A percentile compares a stretch with the other conserved stretches of the same genome.
Evolutionary conservation across 495 filamentous ascomycete genomes (phyloP).

Genomic region (Penicillium goetzii): DNA sequence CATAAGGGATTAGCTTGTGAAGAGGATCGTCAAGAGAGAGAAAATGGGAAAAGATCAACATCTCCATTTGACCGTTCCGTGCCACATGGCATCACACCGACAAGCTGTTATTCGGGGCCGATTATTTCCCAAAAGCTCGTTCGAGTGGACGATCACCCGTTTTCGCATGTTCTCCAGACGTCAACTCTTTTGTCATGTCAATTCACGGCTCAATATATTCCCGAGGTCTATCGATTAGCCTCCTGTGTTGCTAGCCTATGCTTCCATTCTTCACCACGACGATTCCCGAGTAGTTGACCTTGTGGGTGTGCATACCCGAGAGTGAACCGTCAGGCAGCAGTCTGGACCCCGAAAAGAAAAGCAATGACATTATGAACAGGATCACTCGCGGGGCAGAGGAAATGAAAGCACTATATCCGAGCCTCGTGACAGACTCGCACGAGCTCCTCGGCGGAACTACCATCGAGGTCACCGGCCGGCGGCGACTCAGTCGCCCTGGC

Average conservation of each 20-base stretch:
- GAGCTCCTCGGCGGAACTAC: constrained; percentile 18
- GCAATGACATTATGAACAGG: constrained; percentile 10
- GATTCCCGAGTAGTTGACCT: not conserved
- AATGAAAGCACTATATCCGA: constrained; percentile 14
- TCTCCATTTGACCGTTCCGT: constrained; percentile 3
- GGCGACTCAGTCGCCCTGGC: constrained; percentile 16
- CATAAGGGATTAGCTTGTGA: constrained; percentile 9
- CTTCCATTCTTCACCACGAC: constrained; percentile 2
- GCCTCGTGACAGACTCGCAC: constrained; percentile 8
- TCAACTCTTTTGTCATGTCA: constrained; percentile 11
- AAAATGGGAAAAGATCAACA: constrained; percentile 10
- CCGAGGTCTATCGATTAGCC: constrained; percentile 4
- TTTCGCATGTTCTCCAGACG: constrained; percentile 14
- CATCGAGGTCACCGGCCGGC: constrained; percentile 3
- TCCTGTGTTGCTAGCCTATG: not conserved
- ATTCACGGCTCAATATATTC: constrained; percentile 14
- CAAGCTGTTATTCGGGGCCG: constrained; percentile 15
- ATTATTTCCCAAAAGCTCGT: constrained; percentile 15
- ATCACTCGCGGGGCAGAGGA: constrained; percentile 14
- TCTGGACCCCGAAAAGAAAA: not conserved
- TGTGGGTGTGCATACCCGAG: not conserved
- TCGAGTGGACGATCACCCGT: constrained; percentile 14
- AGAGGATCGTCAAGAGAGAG: not conserved
- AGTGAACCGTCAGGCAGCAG: not conserved
- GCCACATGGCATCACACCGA: constrained; percentile 17